A percentile compares a stretch with the other conserved stretches of the same genome.
Evolutionary conservation across 2,329 filamentous ascomycete genomes (phyloP).

Genomic region (Ceratocystis papillata): DNA sequence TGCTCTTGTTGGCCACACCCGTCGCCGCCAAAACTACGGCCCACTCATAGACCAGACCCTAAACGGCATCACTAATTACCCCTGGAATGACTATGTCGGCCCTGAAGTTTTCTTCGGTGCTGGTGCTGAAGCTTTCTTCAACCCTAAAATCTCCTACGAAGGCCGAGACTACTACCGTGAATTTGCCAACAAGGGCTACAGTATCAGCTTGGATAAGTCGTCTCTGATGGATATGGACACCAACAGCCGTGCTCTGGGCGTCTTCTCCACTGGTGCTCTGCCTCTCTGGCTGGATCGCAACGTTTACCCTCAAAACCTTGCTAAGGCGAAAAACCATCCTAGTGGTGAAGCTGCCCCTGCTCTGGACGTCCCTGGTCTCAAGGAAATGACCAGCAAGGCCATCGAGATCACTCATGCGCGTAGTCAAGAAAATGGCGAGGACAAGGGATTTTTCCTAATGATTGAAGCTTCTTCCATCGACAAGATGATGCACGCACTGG

Average conservation of each 20-base stretch:
- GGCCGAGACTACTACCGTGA: constrained; percentile 69
- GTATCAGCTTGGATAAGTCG: constrained; percentile 63
- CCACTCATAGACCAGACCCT: constrained; percentile 66
- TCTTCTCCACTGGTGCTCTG: constrained; percentile 65
- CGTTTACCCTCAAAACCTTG: constrained; percentile 61
- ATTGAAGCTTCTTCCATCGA: constrained; percentile 75
- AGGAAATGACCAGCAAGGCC: constrained; percentile 83
- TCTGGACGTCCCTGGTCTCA: constrained; percentile 67
- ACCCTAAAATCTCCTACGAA: constrained; percentile 45
- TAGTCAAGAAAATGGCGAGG: constrained; percentile 34
- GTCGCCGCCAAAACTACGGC: constrained; percentile 57
- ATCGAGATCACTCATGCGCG: constrained; percentile 61
- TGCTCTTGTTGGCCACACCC: constrained; percentile 61
- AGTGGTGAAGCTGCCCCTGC: constrained; percentile 53
- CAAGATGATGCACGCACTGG: constrained; percentile 79
- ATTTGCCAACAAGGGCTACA: constrained; percentile 63
- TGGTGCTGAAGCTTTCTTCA: constrained; percentile 66
- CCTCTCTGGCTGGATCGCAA: constrained; percentile 82
- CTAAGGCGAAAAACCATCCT: constrained; percentile 55
- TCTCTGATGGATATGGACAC: constrained; percentile 49
- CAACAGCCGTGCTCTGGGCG: constrained; percentile 56
- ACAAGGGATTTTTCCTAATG: constrained; percentile 79
- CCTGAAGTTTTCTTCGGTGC: constrained; percentile 75
- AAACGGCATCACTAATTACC: constrained; percentile 67
- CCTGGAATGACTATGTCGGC: constrained; percentile 63